phyloP scores from a whole-genome alignment of 2,329 filamentous ascomycete genomes.

The Colletotrichum falcatum region DNA sequence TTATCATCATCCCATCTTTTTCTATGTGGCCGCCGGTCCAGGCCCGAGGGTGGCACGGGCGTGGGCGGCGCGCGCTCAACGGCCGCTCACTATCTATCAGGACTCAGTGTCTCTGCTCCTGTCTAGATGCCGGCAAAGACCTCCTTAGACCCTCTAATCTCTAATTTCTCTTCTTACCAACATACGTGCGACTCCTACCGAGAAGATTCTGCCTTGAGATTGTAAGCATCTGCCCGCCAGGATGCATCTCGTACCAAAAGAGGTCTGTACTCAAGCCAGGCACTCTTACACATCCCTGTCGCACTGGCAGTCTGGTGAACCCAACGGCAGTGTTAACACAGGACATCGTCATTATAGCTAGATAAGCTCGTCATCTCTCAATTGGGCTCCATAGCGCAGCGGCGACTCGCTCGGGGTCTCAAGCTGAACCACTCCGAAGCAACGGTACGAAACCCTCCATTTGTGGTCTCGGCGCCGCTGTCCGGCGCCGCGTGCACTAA shows the following conservation, averaged over 20 bases:
- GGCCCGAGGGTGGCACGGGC: conserved; percentile 22
- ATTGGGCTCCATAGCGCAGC: conserved; percentile 87
- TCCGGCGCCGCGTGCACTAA: conserved; percentile 22
- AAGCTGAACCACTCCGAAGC: conserved; percentile 93
- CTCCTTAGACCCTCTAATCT: background rate
- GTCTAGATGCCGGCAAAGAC: conserved; percentile 3
- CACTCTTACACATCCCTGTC: conserved; percentile 40
- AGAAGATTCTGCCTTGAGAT: conserved; percentile 6
- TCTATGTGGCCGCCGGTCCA: conserved; percentile 38
- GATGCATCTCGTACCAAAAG: conserved; percentile 63
- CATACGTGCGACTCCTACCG: conserved; percentile 1
- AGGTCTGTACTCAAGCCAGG: conserved; percentile 52
- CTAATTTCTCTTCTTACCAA: conserved; percentile 4
- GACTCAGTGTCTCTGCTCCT: background rate
- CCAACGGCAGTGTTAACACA: conserved; percentile 38
- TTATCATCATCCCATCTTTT: conserved; percentile 40
- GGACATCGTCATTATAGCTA: conserved; percentile 66
- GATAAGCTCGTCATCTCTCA: conserved; percentile 97
- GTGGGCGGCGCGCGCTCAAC: conserved; percentile 7
- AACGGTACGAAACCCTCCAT: conserved; percentile 64
- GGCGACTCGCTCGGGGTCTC: conserved; percentile 86
- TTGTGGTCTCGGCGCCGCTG: background rate
- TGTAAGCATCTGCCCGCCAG: conserved; percentile 21
- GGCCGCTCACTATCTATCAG: conserved; percentile 33
- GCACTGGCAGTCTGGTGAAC: conserved; percentile 23